These are phyloP conservation scores for Arabis hirsuta DNA, from an alignment of 345 rosid species.

Conservation along the genomic window DNA sequence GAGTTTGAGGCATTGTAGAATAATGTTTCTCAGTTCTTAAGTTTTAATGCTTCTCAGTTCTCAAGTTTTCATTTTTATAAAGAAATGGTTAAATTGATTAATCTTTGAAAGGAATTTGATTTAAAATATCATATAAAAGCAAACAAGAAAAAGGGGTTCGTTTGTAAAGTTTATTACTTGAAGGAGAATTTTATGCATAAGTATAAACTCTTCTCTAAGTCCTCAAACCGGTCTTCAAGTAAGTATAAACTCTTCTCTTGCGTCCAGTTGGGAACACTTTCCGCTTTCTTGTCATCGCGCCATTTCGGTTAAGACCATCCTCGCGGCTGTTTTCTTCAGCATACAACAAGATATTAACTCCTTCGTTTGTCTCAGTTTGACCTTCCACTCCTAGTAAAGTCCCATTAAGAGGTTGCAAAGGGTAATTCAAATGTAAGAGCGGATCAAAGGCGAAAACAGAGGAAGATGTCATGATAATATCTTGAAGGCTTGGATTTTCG, in stretches of 20 bases:
- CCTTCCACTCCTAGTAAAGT: slow-evolving; percentile 41
- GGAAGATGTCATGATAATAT: too few species aligned
- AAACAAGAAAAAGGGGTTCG: background rate
- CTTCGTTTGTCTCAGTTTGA: slow-evolving; percentile 36
- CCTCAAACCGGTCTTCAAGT: slow-evolving; percentile 50
- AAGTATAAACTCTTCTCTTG: slow-evolving; percentile 63
- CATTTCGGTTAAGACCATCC: slow-evolving; percentile 51
- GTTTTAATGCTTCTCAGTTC: too few species aligned
- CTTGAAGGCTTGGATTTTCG: too few species aligned
- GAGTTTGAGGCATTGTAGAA: too few species aligned
- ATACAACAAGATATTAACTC: slow-evolving; percentile 27
- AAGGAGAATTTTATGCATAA: background rate
- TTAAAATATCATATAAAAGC: too few species aligned
- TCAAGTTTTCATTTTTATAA: too few species aligned
- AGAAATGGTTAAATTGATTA: too few species aligned
- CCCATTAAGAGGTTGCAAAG: slow-evolving; percentile 60
- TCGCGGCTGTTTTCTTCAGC: slow-evolving; percentile 43
- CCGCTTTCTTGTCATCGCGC: slow-evolving; percentile 51
- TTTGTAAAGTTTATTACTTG: slow-evolving; percentile 7
- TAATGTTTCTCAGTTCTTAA: too few species aligned
- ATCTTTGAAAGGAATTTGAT: too few species aligned
- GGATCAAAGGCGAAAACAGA: slow-evolving; percentile 43
- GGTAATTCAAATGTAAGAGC: slow-evolving; percentile 57
- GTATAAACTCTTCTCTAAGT: slow-evolving; percentile 46
- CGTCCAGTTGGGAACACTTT: slow-evolving; percentile 65